Conservation (phyloP, 441 rosid species). For the Erodium moschatum region DNA sequence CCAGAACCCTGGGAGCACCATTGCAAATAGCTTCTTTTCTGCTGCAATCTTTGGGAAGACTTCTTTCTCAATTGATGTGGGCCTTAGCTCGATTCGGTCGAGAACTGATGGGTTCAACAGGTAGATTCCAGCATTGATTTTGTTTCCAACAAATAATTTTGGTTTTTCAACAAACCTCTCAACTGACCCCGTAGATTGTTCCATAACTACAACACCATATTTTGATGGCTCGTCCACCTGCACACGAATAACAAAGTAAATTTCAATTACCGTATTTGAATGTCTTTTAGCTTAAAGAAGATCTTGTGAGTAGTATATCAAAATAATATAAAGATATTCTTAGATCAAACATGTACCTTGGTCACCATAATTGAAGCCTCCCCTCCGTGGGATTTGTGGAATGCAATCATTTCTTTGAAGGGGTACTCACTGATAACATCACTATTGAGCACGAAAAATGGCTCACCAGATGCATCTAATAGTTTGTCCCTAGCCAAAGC, state of each 20-base stretch:
- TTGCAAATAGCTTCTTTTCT: slow-evolving; percentile 59
- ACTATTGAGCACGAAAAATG: slow-evolving; percentile 92
- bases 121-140: slow-evolving; percentile 91
- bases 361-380: slow-evolving; percentile 99
- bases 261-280: not conserved
- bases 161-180: slow-evolving; percentile 89
- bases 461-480: slow-evolving; percentile 70
- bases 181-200: slow-evolving; percentile 67
- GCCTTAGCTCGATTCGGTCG: slow-evolving; percentile 72
- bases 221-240: slow-evolving; percentile 97
- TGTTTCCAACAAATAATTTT: slow-evolving; percentile 80
- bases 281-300: not conserved
- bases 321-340: not conserved
- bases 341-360: slow-evolving; percentile 44
- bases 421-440: slow-evolving; percentile 97
- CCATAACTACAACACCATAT: slow-evolving; percentile 91
- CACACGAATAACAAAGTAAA: not conserved
- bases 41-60: slow-evolving; percentile 88
- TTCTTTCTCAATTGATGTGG: slow-evolving; percentile 91
- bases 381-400: slow-evolving; percentile 83
- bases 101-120: slow-evolving; percentile 79
- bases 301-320: not conserved
- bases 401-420: slow-evolving; percentile 68
- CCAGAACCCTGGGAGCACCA: slow-evolving; percentile 97
- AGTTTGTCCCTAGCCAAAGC: slow-evolving; percentile 91